These are phyloP conservation scores for Aspergillus cristatus DNA, from an alignment of 495 filamentous ascomycete genomes.

Conservation along the genomic window DNA sequence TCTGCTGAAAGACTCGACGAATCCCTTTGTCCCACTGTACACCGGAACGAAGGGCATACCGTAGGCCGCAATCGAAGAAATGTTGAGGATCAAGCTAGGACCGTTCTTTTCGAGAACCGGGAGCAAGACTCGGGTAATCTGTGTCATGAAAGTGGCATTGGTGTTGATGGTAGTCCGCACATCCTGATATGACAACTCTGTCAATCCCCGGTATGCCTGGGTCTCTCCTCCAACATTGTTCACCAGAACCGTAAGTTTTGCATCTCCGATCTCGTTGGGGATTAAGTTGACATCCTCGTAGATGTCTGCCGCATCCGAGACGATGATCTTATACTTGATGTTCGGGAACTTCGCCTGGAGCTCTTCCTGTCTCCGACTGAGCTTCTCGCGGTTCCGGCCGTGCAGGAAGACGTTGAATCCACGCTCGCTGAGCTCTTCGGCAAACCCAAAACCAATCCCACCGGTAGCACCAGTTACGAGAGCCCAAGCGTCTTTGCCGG, in stretches of 20 bases:
- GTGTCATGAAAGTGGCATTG: constrained; percentile 32
- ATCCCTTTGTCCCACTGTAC: constrained; percentile 31
- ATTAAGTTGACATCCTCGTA: constrained; percentile 12
- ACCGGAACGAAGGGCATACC: constrained; percentile 27
- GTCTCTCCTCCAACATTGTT: constrained; percentile 40
- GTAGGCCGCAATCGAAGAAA: constrained; percentile 25
- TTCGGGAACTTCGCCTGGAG: constrained; percentile 23
- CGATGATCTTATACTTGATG: constrained; percentile 13
- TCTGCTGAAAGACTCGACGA: constrained; percentile 21
- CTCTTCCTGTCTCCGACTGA: constrained; percentile 19
- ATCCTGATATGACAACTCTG: constrained; percentile 10
- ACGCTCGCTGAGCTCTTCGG: constrained; percentile 36
- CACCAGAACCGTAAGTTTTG: constrained; percentile 30
- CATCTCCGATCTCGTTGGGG: constrained; percentile 10
- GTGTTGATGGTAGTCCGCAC: constrained; percentile 21
- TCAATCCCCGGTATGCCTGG: constrained; percentile 12
- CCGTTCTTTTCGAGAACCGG: constrained; percentile 18
- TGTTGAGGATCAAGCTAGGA: constrained; percentile 32
- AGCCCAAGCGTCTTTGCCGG: constrained; percentile 33
- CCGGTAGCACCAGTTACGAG: constrained; percentile 51
- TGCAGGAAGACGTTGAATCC: constrained; percentile 53
- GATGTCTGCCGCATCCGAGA: constrained; percentile 23
- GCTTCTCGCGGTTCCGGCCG: constrained; percentile 42
- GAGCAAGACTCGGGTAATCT: constrained; percentile 32
- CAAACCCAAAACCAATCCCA: constrained; percentile 48